Evolutionary conservation across 352 stramenopile species (phyloP).

Genomic region (Pelagophyceae sp.): DNA sequence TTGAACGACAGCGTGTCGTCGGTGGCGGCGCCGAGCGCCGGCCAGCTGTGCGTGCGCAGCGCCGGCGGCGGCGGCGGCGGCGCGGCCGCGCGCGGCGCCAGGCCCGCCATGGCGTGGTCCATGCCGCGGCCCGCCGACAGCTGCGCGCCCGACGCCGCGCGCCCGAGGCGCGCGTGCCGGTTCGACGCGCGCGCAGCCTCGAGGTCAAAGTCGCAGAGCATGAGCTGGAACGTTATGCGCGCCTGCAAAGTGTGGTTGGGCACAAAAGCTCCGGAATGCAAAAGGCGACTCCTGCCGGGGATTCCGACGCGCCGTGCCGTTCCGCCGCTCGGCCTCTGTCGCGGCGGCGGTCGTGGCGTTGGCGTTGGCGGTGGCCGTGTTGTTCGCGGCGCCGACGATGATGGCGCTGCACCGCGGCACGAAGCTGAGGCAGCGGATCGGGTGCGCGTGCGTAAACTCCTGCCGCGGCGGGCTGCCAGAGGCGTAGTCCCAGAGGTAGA

Average conservation of each 20-base stretch:
- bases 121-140: not conserved
- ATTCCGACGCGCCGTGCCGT: conserved; percentile 32
- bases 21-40: not conserved
- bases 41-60: too few relatives aligned
- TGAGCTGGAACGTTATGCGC: conserved; percentile 80
- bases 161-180: not conserved
- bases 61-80: too few relatives aligned
- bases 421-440: conserved; percentile 84
- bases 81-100: too few relatives aligned
- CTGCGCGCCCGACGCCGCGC: not conserved
- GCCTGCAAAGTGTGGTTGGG: too few relatives aligned
- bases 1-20: not conserved
- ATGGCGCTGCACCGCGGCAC: conserved; percentile 73
- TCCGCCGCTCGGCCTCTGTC: conserved; percentile 28
- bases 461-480: not conserved
- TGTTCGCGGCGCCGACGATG: conserved; percentile 86
- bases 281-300: too few relatives aligned
- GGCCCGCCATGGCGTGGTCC: not conserved
- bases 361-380: conserved; percentile 21
- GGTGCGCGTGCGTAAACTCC: conserved; percentile 39
- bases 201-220: conserved; percentile 85
- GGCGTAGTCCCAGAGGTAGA: conserved; percentile 88
- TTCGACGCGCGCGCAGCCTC: conserved; percentile 33
- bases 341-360: too few relatives aligned
- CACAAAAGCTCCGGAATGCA: too few relatives aligned